A percentile compares a stretch with the other conserved stretches of the same genome.
Conservation (phyloP, 2,329 filamentous ascomycete genomes). For the Fusarium sp. region DNA sequence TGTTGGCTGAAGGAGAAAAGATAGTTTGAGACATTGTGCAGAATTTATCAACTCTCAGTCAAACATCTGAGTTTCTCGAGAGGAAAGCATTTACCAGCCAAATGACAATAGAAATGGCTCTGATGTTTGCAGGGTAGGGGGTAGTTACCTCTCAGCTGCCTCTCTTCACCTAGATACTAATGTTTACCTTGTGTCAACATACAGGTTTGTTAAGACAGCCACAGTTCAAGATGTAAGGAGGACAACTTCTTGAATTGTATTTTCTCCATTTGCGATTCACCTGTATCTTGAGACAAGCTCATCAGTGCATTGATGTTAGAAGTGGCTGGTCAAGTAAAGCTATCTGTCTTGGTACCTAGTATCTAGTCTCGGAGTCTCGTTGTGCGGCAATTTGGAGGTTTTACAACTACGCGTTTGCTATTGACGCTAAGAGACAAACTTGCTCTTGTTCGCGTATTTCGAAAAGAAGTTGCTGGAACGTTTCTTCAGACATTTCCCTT, state of each 20-base stretch:
- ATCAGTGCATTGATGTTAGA: neutral
- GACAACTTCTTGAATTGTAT: neutral
- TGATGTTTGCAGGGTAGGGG: neutral
- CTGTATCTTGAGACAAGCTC: neutral
- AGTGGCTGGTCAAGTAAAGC: neutral
- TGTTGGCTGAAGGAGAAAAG: neutral
- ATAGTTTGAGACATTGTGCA: neutral
- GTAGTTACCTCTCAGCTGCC: neutral
- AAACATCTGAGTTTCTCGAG: neutral
- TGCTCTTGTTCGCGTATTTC: neutral
- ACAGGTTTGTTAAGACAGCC: neutral
- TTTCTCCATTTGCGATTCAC: neutral
- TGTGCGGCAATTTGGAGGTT: neutral
- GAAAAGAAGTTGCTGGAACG: neutral
- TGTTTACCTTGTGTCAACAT: neutral
- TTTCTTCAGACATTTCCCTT: neutral
- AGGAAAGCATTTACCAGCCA: neutral
- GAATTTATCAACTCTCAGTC: neutral
- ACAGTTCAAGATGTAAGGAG: neutral
- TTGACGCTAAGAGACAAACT: neutral
- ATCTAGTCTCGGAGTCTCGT: neutral
- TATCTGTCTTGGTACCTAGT: neutral
- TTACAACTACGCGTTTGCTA: neutral
- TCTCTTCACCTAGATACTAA: neutral
- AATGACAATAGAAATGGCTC: neutral